Evolutionary conservation across 768 basidiomycete species (phyloP).

Genomic region (Hygrocybe punicea): DNA sequence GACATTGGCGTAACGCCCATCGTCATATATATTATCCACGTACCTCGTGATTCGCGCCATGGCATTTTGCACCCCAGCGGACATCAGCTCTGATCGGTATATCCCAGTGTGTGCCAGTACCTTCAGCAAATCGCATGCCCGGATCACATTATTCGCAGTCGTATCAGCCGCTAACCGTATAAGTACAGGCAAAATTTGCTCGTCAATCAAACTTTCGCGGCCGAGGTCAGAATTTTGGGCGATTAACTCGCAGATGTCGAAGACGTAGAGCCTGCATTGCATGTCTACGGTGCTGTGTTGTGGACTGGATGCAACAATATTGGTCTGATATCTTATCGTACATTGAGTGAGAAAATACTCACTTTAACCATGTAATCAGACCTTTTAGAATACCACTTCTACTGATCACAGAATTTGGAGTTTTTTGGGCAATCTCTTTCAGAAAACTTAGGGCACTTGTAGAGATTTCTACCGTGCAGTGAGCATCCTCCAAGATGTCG

Average conservation of each 20-base stretch:
- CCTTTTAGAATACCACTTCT: constrained; percentile 11
- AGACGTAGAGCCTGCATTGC: constrained; percentile 9
- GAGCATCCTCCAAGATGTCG: constrained; percentile 15
- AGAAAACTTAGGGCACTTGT: constrained; percentile 10
- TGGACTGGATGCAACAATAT: constrained; percentile 8
- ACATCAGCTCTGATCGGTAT: constrained; percentile 8
- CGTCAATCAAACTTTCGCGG: constrained; percentile 17
- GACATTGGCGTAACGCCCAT: no score
- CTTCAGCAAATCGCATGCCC: constrained; percentile 15
- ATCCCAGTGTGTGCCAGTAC: constrained; percentile 15
- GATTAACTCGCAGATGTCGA: constrained; percentile 13
- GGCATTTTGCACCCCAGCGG: constrained; percentile 10
- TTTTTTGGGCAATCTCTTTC: constrained; percentile 7
- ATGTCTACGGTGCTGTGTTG: constrained; percentile 11
- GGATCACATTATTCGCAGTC: constrained; percentile 10
- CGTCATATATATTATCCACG: no score
- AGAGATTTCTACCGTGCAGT: constrained; percentile 13
- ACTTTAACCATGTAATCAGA: constrained; percentile 19
- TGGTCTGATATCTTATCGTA: background rate
- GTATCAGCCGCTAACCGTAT: constrained; percentile 7
- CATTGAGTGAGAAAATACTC: background rate
- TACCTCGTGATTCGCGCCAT: constrained; percentile 16
- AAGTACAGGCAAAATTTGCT: constrained; percentile 11
- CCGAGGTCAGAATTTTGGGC: constrained; percentile 18
- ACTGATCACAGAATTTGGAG: constrained; percentile 12